A percentile compares a stretch with the other conserved stretches of the same genome.
These are phyloP conservation scores for Graphium sp. DNA, from an alignment of 2,329 filamentous ascomycete genomes.

Conservation along the genomic window DNA sequence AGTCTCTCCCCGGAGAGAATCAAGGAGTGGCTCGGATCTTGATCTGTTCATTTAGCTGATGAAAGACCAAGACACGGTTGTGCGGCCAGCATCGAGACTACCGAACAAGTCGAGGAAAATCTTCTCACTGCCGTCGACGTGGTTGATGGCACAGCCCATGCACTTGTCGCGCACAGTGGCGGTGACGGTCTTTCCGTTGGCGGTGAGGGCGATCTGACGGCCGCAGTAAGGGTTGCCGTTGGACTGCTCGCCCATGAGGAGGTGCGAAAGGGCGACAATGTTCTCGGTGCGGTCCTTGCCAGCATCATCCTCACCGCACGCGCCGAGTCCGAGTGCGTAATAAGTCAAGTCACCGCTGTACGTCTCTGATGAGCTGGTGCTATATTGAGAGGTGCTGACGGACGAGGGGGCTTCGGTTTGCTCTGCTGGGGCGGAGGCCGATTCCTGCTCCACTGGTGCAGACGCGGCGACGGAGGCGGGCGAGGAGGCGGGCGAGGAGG, in stretches of 20 bases:
- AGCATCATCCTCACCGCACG: conserved; percentile 48
- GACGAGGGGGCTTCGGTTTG: conserved; percentile 5
- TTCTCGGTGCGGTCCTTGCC: conserved; percentile 34
- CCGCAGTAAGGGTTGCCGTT: conserved; percentile 59
- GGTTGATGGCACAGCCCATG: conserved; percentile 39
- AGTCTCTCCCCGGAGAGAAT: no score
- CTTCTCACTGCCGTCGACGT: conserved; percentile 44
- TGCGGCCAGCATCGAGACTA: conserved; percentile 24
- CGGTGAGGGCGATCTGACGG: conserved; percentile 45
- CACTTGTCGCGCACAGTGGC: conserved; percentile 61
- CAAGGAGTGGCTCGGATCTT: no score
- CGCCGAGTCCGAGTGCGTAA: conserved; percentile 51
- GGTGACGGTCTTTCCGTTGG: conserved; percentile 36
- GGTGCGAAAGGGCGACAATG: conserved; percentile 52
- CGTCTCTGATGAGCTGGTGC: conserved; percentile 12
- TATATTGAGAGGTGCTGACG: conserved; percentile 6
- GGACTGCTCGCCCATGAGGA: conserved; percentile 44
- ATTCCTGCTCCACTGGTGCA: not conserved
- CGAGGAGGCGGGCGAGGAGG: conserved; percentile 8
- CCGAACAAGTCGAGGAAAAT: conserved; percentile 36
- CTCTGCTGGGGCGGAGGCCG: conserved; percentile 2
- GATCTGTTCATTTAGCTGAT: conserved; percentile 19
- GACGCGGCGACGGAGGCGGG: conserved; percentile 6
- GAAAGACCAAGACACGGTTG: conserved; percentile 27
- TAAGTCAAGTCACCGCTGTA: conserved; percentile 54